These are phyloP conservation scores for Phalaenopsis equestris DNA, from an alignment of 106 monocot species.

Conservation along the genomic window DNA sequence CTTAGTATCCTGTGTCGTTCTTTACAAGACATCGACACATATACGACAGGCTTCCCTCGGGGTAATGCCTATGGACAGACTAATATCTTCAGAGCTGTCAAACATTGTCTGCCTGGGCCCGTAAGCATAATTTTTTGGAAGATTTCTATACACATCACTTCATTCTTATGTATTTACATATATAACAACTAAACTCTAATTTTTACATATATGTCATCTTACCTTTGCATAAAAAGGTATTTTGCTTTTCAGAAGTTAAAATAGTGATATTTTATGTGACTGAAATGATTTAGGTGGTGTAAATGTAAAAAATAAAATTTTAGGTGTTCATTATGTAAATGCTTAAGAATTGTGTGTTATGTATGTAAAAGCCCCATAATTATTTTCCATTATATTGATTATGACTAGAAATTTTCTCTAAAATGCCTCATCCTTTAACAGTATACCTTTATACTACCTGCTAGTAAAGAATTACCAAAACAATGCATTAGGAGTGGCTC, in stretches of 20 bases:
- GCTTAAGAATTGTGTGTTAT: too few species aligned
- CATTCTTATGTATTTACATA: too few species aligned
- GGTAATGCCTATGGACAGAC: conserved; percentile 78
- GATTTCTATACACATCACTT: too few species aligned
- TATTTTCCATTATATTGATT: background rate
- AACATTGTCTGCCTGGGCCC: conserved; percentile 84
- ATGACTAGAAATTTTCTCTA: background rate
- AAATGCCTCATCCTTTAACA: conserved; percentile 22
- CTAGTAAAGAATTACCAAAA: conserved; percentile 86
- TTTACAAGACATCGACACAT: conserved; percentile 76
- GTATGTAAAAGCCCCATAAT: too few species aligned
- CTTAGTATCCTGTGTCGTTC: conserved; percentile 86
- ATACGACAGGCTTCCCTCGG: conserved; percentile 82
- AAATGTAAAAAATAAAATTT: too few species aligned
- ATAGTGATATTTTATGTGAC: too few species aligned
- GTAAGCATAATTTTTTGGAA: conserved; percentile 40
- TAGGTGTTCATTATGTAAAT: too few species aligned
- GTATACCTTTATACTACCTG: conserved; percentile 94
- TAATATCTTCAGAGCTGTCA: conserved; percentile 85
- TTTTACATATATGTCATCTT: too few species aligned
- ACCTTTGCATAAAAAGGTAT: too few species aligned
- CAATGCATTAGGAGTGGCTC: conserved; percentile 71
- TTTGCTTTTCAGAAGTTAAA: too few species aligned
- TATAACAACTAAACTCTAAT: too few species aligned
- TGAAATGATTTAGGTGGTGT: too few species aligned